Conservation (phyloP, 176 grass and related monocot species). For the Aegilops longissima region DNA sequence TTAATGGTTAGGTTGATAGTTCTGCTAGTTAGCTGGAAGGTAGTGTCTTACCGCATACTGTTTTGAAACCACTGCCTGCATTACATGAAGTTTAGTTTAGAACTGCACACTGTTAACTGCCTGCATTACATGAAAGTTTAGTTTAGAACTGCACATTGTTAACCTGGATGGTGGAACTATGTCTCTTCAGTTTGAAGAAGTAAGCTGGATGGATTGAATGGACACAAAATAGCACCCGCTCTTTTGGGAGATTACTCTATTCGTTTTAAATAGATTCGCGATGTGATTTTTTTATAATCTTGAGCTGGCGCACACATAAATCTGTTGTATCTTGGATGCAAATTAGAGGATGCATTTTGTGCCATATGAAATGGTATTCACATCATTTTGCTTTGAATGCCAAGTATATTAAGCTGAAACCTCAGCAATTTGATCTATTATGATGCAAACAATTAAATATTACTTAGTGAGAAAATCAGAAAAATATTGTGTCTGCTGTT, state of each 20-base stretch:
- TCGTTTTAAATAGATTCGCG: neutral
- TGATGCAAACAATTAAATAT: neutral
- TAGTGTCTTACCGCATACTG: neutral
- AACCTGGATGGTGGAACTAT: neutral
- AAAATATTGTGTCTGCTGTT: neutral
- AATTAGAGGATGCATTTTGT: neutral
- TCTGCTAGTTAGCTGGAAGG: neutral
- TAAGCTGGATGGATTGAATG: neutral
- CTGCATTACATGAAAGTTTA: neutral
- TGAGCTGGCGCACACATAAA: neutral
- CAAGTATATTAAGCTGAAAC: too few relatives aligned
- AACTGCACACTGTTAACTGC: neutral
- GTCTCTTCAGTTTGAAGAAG: neutral
- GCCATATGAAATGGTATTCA: neutral
- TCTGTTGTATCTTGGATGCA: neutral
- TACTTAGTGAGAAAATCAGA: neutral
- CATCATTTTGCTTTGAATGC: too few relatives aligned
- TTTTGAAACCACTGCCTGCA: neutral
- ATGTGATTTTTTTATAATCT: neutral
- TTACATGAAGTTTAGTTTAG: neutral
- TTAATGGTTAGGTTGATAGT: constrained; percentile 2
- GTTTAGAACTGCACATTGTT: neutral
- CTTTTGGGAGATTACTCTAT: neutral
- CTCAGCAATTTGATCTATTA: neutral
- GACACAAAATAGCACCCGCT: neutral